These are phyloP conservation scores for Pyrus pyrifolia DNA, from an alignment of 306 rosid genomes.

Conservation along the genomic window DNA sequence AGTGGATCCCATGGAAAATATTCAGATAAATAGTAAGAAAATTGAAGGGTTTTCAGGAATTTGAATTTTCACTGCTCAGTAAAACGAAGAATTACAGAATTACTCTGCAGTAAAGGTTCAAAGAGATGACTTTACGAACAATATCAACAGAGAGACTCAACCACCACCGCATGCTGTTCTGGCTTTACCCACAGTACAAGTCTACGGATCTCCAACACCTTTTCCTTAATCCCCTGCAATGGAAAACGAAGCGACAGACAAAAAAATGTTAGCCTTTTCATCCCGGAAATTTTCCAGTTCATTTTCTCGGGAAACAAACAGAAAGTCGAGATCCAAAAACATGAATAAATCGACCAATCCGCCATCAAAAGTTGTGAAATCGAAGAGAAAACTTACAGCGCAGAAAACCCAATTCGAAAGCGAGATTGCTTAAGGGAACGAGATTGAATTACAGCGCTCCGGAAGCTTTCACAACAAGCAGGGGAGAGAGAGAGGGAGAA, in stretches of 20 bases:
- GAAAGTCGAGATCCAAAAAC: neutral
- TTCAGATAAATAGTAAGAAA: neutral
- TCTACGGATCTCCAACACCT: constrained; percentile 16
- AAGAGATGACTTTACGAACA: constrained; percentile 67
- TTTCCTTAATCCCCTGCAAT: constrained; percentile 29
- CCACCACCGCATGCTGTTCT: constrained; percentile 97
- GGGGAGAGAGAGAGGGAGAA: constrained; percentile 22
- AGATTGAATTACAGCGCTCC: constrained; percentile 11
- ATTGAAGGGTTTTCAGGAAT: neutral
- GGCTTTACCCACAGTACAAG: constrained; percentile 35
- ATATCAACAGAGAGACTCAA: constrained; percentile 69
- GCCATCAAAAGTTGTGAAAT: neutral
- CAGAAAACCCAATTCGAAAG: constrained; percentile 2
- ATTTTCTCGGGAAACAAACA: neutral
- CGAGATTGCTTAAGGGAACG: neutral
- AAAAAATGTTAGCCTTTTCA: neutral
- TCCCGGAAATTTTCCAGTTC: neutral
- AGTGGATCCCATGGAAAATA: constrained; percentile 74
- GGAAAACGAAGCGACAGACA: neutral
- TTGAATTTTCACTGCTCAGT: neutral
- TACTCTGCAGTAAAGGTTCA: constrained; percentile 88
- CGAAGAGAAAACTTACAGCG: constrained; percentile 29
- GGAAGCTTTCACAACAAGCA: neutral
- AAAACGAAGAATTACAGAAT: constrained; percentile 56
- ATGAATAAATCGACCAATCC: neutral